These are phyloP conservation scores for Paratinospora sagittata DNA, from an alignment of 164 flowering plant genomes.

Conservation along the genomic window DNA sequence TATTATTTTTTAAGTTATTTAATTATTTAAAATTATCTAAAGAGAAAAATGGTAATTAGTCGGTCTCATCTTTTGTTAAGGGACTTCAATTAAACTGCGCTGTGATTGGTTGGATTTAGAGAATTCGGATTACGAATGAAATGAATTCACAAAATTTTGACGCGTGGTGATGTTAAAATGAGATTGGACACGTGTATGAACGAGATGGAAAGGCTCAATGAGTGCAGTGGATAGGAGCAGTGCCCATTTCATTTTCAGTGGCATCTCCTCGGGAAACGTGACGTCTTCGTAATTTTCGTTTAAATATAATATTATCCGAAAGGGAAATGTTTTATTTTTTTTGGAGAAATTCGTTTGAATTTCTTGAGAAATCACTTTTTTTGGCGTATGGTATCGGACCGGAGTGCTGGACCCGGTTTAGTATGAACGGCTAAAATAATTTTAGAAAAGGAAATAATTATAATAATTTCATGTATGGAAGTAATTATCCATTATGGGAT, in stretches of 20 bases:
- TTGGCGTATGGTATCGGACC: too few species aligned
- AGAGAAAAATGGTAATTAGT: neutral
- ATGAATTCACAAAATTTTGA: neutral
- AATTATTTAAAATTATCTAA: neutral
- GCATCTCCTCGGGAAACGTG: too few species aligned
- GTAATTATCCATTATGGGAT: too few species aligned
- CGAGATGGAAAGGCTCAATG: neutral
- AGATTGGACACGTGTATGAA: constrained; percentile 1
- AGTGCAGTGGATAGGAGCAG: neutral
- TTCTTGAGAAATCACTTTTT: too few species aligned
- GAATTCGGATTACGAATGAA: neutral
- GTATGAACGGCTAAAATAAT: too few species aligned
- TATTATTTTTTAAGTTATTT: neutral
- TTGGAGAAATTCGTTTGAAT: too few species aligned
- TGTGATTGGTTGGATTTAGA: constrained; percentile 11
- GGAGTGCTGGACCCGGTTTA: too few species aligned
- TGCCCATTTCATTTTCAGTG: neutral
- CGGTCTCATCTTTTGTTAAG: neutral
- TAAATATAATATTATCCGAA: too few species aligned
- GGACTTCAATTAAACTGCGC: neutral
- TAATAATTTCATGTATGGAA: too few species aligned
- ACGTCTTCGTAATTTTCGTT: too few species aligned
- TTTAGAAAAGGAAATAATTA: too few species aligned
- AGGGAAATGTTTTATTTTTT: too few species aligned
- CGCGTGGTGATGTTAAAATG: neutral